Conservation (phyloP, 2,329 filamentous ascomycete genomes). For the Magnaporthiopsis rhizophila region DNA sequence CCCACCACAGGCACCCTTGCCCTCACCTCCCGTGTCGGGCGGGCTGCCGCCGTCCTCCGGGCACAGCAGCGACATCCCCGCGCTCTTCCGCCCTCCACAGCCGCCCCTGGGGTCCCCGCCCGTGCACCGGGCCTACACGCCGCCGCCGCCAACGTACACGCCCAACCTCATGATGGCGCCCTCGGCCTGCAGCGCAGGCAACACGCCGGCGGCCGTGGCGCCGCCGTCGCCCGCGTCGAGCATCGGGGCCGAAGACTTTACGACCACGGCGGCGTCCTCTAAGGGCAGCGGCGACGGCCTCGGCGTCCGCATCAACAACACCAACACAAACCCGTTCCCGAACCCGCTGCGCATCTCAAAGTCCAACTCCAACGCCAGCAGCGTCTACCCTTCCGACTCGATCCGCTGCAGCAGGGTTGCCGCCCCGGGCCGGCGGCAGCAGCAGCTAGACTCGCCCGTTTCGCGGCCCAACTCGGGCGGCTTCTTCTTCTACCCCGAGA, state of each 20-base stretch:
- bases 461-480: no score
- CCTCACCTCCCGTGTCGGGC: no score
- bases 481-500: conserved; percentile 17
- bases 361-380: not conserved
- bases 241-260: not conserved
- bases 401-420: not conserved
- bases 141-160: conserved; percentile 2
- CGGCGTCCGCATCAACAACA: not conserved
- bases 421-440: not conserved
- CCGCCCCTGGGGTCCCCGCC: no score
- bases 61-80: no score
- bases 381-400: not conserved
- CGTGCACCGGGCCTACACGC: not conserved
- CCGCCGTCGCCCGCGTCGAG: not conserved
- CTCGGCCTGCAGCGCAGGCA: not conserved
- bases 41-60: no score
- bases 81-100: no score
- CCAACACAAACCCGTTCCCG: conserved; percentile 4
- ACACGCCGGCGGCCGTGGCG: not conserved
- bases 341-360: conserved; percentile 8
- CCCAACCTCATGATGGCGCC: no score
- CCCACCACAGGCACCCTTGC: no score
- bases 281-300: not conserved
- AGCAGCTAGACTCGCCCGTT: no score
- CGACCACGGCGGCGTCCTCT: not conserved